Conservation (phyloP, 176 grass and related monocot species). For the Carex myosuroides region DNA sequence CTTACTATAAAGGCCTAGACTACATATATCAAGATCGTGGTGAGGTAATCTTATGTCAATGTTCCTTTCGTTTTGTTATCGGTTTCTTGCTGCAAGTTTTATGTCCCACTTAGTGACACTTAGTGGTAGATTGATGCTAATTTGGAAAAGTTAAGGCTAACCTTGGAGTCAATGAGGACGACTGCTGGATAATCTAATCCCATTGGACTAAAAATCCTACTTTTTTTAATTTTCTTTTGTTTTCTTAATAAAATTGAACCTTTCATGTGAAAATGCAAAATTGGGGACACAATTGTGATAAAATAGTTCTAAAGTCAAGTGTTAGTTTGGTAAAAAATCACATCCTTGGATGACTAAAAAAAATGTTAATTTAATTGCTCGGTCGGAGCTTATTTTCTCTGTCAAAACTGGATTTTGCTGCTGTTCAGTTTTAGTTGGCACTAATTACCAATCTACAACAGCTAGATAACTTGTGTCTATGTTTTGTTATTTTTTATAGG, state of each 20-base stretch:
- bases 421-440: not conserved
- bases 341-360: not conserved
- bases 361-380: not conserved
- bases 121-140: not conserved
- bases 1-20: constrained; percentile 71
- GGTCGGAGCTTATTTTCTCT: not conserved
- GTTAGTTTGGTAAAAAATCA: not conserved
- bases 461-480: not conserved
- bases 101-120: not conserved
- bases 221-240: not conserved
- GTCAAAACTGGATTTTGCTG: not conserved
- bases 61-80: not conserved
- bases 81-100: not conserved
- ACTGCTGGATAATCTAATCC: not conserved
- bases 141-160: not conserved
- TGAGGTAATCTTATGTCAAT: constrained; percentile 34
- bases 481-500: constrained; percentile 27
- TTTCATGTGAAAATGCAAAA: not conserved
- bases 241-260: not conserved
- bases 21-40: constrained; percentile 93
- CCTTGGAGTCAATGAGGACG: not conserved
- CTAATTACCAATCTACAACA: not conserved
- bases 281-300: not conserved
- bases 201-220: not conserved
- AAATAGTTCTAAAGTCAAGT: not conserved